Conservation (phyloP, 2,329 filamentous ascomycete species). For the Ophiostoma sp. region DNA sequence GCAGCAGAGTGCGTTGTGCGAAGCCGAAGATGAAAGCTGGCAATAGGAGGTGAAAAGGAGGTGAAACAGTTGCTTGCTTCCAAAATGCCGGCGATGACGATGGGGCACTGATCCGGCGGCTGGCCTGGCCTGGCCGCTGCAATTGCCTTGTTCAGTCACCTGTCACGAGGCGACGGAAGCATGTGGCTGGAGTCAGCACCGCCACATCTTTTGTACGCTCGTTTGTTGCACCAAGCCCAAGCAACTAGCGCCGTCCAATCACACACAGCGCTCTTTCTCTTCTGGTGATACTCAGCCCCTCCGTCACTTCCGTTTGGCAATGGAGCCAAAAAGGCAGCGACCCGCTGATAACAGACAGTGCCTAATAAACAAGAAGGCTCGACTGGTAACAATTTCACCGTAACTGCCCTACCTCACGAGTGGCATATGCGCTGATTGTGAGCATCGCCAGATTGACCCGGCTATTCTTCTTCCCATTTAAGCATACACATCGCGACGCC, state of each 20-base stretch:
- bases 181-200: slow-evolving; percentile 7
- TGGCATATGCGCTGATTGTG: not conserved
- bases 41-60: slow-evolving; percentile 1
- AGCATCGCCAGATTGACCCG: too few relatives aligned
- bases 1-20: slow-evolving; percentile 2
- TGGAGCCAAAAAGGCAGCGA: not conserved
- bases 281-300: slow-evolving; percentile 19
- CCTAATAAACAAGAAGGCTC: slow-evolving; percentile 1
- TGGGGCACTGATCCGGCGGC: not conserved
- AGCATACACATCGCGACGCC: not conserved
- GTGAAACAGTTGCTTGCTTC: not conserved
- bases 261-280: not conserved
- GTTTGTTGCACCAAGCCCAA: not conserved
- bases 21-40: not conserved
- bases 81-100: slow-evolving; percentile 4
- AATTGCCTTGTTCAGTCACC: not conserved
- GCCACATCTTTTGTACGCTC: not conserved
- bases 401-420: not conserved
- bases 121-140: too few relatives aligned
- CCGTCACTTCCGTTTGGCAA: slow-evolving; percentile 20
- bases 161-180: too few relatives aligned
- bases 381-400: not conserved
- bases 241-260: not conserved
- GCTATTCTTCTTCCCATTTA: too few relatives aligned
- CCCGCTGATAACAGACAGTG: not conserved